Evolutionary conservation across 768 basidiomycete species (phyloP).

Genomic region (Lepiota brunneoincarnata): DNA sequence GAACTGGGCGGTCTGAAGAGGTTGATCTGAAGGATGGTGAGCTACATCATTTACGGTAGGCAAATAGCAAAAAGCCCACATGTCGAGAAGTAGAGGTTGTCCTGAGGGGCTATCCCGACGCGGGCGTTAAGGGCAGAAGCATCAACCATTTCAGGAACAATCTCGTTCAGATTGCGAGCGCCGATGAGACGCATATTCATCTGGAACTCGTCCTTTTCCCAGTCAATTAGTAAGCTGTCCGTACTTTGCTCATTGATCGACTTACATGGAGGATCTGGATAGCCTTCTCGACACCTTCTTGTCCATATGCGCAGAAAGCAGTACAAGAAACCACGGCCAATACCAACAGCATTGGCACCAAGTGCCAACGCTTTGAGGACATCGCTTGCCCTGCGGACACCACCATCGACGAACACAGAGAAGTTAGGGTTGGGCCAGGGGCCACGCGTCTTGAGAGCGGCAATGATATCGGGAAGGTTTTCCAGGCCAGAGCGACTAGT

Average conservation of each 20-base stretch:
- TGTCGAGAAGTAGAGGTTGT: constrained; percentile 9
- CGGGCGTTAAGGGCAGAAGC: constrained; percentile 34
- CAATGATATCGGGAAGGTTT: constrained; percentile 82
- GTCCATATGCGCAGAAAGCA: constrained; percentile 87
- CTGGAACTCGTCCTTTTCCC: constrained; percentile 88
- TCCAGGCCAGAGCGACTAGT: constrained; percentile 87
- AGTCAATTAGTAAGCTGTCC: neutral
- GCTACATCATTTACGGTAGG: too few species aligned
- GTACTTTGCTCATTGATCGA: neutral
- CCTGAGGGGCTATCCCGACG: constrained; percentile 5
- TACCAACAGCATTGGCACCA: constrained; percentile 89
- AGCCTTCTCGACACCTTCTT: constrained; percentile 82
- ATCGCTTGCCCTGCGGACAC: constrained; percentile 87
- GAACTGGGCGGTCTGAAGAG: constrained; percentile 18
- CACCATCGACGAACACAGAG: constrained; percentile 89
- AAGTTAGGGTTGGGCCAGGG: constrained; percentile 78
- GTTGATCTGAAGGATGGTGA: constrained; percentile 17
- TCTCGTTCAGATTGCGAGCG: constrained; percentile 72
- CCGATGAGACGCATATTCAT: constrained; percentile 97
- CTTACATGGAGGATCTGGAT: constrained; percentile 73
- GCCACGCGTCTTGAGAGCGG: constrained; percentile 58
- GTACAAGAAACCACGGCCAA: constrained; percentile 86
- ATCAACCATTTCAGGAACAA: constrained; percentile 91
- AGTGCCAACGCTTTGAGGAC: constrained; percentile 86
- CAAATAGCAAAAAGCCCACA: neutral